A percentile compares a stretch with the other conserved stretches of the same genome.
Conservation (phyloP, 495 filamentous ascomycete species). For the Xylaria curta region DNA sequence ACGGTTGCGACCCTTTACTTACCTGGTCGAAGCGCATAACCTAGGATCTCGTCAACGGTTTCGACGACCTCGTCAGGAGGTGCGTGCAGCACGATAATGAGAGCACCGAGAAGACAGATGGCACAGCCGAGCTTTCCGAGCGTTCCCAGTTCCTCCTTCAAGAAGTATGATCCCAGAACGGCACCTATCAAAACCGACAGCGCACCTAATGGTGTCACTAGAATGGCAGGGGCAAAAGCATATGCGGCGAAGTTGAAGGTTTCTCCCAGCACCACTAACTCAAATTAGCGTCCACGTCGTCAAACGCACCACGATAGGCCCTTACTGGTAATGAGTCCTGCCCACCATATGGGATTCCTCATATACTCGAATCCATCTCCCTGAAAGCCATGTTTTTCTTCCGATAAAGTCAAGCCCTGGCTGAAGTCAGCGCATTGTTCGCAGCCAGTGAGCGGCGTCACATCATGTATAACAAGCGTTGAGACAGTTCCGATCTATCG, state of each 20-base stretch:
- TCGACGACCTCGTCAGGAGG: slow-evolving; percentile 90
- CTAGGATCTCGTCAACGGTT: slow-evolving; percentile 84
- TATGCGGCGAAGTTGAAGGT: slow-evolving; percentile 97
- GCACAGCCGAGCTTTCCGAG: slow-evolving; percentile 95
- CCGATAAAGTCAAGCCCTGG: slow-evolving; percentile 88
- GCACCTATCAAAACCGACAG: slow-evolving; percentile 94
- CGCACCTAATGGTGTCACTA: slow-evolving; percentile 93
- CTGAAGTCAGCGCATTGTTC: slow-evolving; percentile 24
- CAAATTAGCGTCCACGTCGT: slow-evolving; percentile 26
- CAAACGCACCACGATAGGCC: neutral
- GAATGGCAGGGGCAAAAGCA: slow-evolving; percentile 95
- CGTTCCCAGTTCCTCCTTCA: slow-evolving; percentile 85
- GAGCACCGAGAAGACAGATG: slow-evolving; percentile 92
- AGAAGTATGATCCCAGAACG: slow-evolving; percentile 91
- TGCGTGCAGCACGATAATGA: slow-evolving; percentile 96
- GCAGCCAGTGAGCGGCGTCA: slow-evolving; percentile 29
- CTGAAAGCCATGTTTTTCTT: slow-evolving; percentile 91
- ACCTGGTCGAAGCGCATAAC: slow-evolving; percentile 91
- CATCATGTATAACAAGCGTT: slow-evolving; percentile 4
- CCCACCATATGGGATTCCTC: slow-evolving; percentile 94
- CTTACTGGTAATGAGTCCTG: slow-evolving; percentile 85
- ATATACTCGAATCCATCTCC: slow-evolving; percentile 96
- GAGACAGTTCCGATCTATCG: slow-evolving; percentile 13
- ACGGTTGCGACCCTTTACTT: slow-evolving; percentile 37
- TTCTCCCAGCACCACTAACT: slow-evolving; percentile 79